Base-by-base conservation (phyloP, 345 rosid species). In the Erucastrum elatum region DNA sequence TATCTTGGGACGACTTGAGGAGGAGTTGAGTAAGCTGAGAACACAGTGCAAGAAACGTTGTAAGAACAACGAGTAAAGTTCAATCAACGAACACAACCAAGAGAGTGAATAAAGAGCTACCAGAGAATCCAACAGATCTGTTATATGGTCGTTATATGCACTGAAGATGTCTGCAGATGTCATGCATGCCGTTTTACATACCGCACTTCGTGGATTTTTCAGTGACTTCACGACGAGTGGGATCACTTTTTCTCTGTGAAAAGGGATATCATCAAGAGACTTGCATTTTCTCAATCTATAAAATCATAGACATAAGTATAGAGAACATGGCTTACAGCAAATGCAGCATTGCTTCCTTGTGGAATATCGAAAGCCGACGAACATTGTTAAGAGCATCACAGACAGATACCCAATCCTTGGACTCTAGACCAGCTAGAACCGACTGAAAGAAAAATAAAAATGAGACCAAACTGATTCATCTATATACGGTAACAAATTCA, bases 161-260 rank as follows among this genome's bases (percentile, higher is more conserved):
- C 58, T 78, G 80, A 90, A 91, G 71, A 94, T 81, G 82, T 62
- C 66, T 17, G 90, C 85, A 65, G 90, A 82, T 27, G 97, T 87
- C 98, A 94, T 91, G 56, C 90, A 82, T 69, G 96, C 96, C 34
- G 96, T 91, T 86, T 94, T 94, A 80, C 96, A 87, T 12, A 94
- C 87, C 55, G 98, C 97, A 68, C 98, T 94, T 85, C 92, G 90
- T 35, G 98, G 98, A 83, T 94, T 94, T 84, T 94, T 94, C 83
- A 91, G 66, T 49, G 96, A 88, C 82, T 91, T 91, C 76, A 91
- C 66, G 5, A 62, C 17, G 37, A 62, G 37, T 6, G 66, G 84
- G 55, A 90, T 82, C 69, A 89, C 87, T 62, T 63, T 90, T 53
- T 53, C 60, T 26, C 60, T 53, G 60, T 53, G 9, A 6, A 7